phyloP scores from a whole-genome alignment of 2,329 filamentous ascomycete species.

The Phialocephala subalpina region DNA sequence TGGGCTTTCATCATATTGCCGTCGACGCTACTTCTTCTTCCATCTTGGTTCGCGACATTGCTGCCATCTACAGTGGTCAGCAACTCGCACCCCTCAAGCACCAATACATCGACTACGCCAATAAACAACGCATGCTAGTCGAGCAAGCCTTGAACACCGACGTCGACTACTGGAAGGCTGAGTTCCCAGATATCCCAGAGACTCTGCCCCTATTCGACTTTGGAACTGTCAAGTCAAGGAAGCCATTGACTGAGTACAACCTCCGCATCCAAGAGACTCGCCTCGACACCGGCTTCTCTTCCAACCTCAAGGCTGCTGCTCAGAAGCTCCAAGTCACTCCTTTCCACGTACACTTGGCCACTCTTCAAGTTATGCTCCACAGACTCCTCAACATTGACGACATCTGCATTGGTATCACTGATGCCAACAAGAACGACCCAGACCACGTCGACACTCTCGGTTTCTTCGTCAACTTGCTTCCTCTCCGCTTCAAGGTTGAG shows the following conservation, averaged over 20 bases:
- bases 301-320: constrained; percentile 19
- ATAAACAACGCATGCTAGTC: constrained; percentile 43
- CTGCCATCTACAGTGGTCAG: constrained; percentile 45
- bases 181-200: constrained; percentile 38
- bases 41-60: constrained; percentile 9
- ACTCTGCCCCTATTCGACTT: constrained; percentile 47
- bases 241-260: constrained; percentile 25
- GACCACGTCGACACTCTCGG: constrained; percentile 50
- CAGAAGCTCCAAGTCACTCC: constrained; percentile 43
- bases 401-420: constrained; percentile 54
- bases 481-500: constrained; percentile 49
- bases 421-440: constrained; percentile 43
- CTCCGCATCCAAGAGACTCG: constrained; percentile 21
- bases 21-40: constrained; percentile 11
- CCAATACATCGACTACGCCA: constrained; percentile 49
- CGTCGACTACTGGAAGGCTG: constrained; percentile 46
- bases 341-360: constrained; percentile 57
- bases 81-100: constrained; percentile 30
- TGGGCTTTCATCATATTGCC: constrained; percentile 12
- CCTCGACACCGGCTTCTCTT: constrained; percentile 36
- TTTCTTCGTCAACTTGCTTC: constrained; percentile 57
- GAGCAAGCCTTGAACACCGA: constrained; percentile 43
- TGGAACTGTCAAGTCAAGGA: constrained; percentile 34
- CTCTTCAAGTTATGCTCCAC: constrained; percentile 40
- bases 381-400: constrained; percentile 28